Base-by-base conservation (phyloP, 495 filamentous ascomycete species). In the Sphaerosporella brunnea region DNA sequence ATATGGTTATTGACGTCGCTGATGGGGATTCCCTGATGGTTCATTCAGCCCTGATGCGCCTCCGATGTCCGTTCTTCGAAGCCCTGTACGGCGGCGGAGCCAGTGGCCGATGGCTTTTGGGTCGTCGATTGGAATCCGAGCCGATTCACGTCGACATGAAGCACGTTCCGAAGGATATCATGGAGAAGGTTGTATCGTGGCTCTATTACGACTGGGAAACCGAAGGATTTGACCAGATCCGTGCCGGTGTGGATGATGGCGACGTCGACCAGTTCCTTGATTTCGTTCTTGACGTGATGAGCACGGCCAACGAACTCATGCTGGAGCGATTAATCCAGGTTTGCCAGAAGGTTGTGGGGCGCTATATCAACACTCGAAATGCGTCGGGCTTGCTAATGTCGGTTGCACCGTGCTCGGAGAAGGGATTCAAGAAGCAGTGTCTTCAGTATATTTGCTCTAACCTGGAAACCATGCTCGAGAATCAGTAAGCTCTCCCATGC, bases 401-500 rank as follows among this genome's bases (percentile, higher is more conserved):
- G 1, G 77, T 93, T 49, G 77, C 80, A 37, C 82, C 84, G 0
- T 88, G 78, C 60, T 81, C 75, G 3, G 74, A 93, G 23, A 78
- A 71, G 0, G 78, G 82, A 47, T 93, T 97, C 62, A 94, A 93
- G 62, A 73, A 94, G 57, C 80, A 79, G 28, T 80, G 79, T 2
- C 62, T 96, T 50, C 83, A 94, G 63, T 96, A 95, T 62, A 74
- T 94, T 23, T 95, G 85, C 53, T 64, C 93, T 28, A 87, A 92
- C 55, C 67, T 95, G 30, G 88, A 95, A 58, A 75, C 75, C 2
- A 79, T 95, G 70, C 74, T 97, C 32, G 79, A 92, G 56, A 92
- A 93, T 51, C 79, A 82, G 69, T 78, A 69, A 56, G 65, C 63
- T 9, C 25, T 36, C 21, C 36, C 21, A 10, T 9, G 7, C 16